Evolutionary conservation across 106 monocot genomes (phyloP), one percentile per base, ranked within the genome.

Genomic region (Cymbidium sinense): DNA sequence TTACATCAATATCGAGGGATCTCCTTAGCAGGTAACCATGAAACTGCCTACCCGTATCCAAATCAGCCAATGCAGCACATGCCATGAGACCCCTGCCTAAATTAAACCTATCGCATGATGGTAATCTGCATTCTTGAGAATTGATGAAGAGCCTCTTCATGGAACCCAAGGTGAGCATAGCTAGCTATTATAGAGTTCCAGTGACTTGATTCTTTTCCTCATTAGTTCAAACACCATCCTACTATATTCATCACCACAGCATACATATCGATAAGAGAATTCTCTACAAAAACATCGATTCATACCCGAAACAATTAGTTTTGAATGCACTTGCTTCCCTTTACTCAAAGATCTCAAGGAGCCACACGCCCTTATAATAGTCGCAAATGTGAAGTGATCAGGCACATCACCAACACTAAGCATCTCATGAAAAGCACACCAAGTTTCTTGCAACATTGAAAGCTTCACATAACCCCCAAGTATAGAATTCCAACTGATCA

Each of bases 251-350:
- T 76, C 76, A 12, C 28, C 77, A 70, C n/a, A n/a, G 67, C 76
- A 51, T 82, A 77, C 81, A 82, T 82, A 28, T 82, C 81, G 65
- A 82, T 82, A 25, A 82, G 76, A 76, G 76, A 76, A 65, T 82
- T 82, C 6, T 41, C 23, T 3, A 77, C 34, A 82, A 82, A 19
- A 70, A n/a, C 33, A 47, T 82, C 81, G 5, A 70, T 29, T 29
- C 70, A 77, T 50, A 70, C 19, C 81, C 81, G n/a, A n/a, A 28
- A 43, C 10, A 31, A 82, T 50, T 23, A 70, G 0, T 31, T 77
- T 77, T 23, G 81, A 76, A 51, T 82, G 81, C 34, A 82, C 76
- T 17, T 70, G 81, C 50, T 70, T 76, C 51, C 81, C 81, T 77
- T 50, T 64, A 30, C 36, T 18, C 33, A 82, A 35, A 50, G 76